Percentiles rank a stretch among this genome's conserved stretches.
Conservation (phyloP, 768 basidiomycete genomes). For the Hygrophorus pudorinus region DNA sequence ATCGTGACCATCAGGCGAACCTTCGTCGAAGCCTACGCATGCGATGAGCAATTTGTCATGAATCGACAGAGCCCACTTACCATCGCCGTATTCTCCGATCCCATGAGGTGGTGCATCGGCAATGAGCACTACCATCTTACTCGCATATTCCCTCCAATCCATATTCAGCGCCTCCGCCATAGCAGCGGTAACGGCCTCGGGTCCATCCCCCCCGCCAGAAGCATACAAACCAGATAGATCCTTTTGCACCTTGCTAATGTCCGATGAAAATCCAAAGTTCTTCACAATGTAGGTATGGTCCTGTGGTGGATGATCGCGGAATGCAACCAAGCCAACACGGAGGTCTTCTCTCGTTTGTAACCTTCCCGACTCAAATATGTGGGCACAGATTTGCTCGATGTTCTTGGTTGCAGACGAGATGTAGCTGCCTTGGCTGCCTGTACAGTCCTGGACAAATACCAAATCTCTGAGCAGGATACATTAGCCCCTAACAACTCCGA, state of each 20-base stretch:
- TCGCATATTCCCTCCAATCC: slow-evolving; percentile 83
- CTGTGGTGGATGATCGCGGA: slow-evolving; percentile 95
- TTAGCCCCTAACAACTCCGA: slow-evolving; percentile 3
- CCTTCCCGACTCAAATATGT: slow-evolving; percentile 90
- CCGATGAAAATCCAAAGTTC: slow-evolving; percentile 91
- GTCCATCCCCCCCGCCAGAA: slow-evolving; percentile 88
- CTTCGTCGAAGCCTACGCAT: slow-evolving; percentile 74
- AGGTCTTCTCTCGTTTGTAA: slow-evolving; percentile 83
- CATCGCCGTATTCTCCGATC: slow-evolving; percentile 94
- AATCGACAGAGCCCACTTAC: slow-evolving; percentile 31
- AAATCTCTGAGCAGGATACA: slow-evolving; percentile 53
- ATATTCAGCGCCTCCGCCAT: slow-evolving; percentile 79
- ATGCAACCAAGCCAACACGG: slow-evolving; percentile 86
- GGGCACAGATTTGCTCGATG: slow-evolving; percentile 89
- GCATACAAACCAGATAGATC: slow-evolving; percentile 80
- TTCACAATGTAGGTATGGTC: slow-evolving; percentile 91
- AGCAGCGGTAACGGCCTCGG: slow-evolving; percentile 93
- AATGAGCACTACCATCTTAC: slow-evolving; percentile 94
- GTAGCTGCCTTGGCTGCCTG: slow-evolving; percentile 84
- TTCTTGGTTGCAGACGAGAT: slow-evolving; percentile 94
- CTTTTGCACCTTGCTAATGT: slow-evolving; percentile 78
- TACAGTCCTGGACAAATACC: slow-evolving; percentile 93
- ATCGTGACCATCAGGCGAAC: slow-evolving; percentile 90
- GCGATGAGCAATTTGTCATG: slow-evolving; percentile 10
- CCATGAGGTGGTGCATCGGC: slow-evolving; percentile 98